Evolutionary conservation across 2,329 filamentous ascomycete genomes (phyloP).

Genomic region (Claviceps lovelessii): DNA sequence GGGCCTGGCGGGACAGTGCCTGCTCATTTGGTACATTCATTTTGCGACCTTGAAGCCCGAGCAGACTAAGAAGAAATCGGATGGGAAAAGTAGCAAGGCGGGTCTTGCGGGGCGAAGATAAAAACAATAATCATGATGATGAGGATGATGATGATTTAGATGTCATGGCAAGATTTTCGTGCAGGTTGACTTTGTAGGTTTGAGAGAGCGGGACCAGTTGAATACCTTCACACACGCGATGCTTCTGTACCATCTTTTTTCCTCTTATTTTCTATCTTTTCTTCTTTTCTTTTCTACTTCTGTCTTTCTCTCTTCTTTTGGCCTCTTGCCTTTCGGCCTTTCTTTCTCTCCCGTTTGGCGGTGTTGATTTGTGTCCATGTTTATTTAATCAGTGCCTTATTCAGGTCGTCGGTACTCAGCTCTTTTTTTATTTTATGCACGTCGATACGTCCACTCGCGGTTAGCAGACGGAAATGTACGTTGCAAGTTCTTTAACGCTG

Average conservation of each 20-base stretch:
- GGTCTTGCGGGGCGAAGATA: neutral
- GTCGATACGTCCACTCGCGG: neutral
- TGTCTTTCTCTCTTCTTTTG: no score
- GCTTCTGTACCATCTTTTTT: no score
- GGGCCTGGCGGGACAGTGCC: slow-evolving; percentile 29
- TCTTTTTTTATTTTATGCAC: neutral
- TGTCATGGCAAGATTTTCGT: neutral
- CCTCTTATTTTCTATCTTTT: no score
- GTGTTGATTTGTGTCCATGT: neutral
- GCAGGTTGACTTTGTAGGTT: neutral
- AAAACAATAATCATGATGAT: neutral
- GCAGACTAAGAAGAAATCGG: slow-evolving; percentile 28
- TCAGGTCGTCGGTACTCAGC: neutral
- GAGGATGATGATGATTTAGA: no score
- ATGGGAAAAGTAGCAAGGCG: neutral
- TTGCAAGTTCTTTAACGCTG: neutral
- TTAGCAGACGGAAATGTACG: neutral
- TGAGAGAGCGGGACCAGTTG: neutral
- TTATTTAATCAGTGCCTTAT: neutral
- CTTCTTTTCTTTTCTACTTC: no score
- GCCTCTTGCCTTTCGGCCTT: no score
- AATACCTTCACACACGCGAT: neutral
- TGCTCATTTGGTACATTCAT: slow-evolving; percentile 44
- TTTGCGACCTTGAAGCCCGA: slow-evolving; percentile 46
- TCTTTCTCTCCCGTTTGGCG: neutral